Conservation (phyloP, 164 flowering plant species). For the Houttuynia cordata region DNA sequence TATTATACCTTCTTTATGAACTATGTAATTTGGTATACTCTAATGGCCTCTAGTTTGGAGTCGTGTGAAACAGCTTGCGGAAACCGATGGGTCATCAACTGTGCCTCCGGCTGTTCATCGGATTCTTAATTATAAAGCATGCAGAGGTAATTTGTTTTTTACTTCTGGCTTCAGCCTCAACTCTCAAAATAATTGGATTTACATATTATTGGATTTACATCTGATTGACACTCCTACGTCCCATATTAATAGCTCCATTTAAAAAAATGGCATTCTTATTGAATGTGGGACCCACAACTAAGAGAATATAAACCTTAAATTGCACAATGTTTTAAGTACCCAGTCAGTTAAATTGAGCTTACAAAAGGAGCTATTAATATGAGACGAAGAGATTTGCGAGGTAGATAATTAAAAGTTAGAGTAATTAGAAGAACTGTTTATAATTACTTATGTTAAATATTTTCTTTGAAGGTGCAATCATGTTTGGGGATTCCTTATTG, state of each 20-base stretch:
- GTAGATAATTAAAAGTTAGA: too few relatives aligned
- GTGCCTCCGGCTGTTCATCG: slow-evolving; percentile 80
- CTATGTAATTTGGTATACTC: neutral
- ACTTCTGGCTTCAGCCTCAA: neutral
- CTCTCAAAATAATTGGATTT: neutral
- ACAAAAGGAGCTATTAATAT: too few relatives aligned
- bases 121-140: slow-evolving; percentile 79
- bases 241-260: too few relatives aligned
- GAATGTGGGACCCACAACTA: too few relatives aligned
- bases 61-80: slow-evolving; percentile 48
- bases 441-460: neutral
- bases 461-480: slow-evolving; percentile 65
- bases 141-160: slow-evolving; percentile 54
- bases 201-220: too few relatives aligned
- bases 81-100: slow-evolving; percentile 87
- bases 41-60: neutral
- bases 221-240: too few relatives aligned
- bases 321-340: too few relatives aligned
- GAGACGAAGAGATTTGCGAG: too few relatives aligned
- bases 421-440: neutral
- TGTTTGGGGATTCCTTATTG: slow-evolving; percentile 90
- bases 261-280: too few relatives aligned
- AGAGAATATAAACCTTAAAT: too few relatives aligned
- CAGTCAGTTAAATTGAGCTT: too few relatives aligned
- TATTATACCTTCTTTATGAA: too few relatives aligned